Evolutionary conservation across 768 basidiomycete genomes (phyloP).

Genomic region (Glaciozyma antarctica): DNA sequence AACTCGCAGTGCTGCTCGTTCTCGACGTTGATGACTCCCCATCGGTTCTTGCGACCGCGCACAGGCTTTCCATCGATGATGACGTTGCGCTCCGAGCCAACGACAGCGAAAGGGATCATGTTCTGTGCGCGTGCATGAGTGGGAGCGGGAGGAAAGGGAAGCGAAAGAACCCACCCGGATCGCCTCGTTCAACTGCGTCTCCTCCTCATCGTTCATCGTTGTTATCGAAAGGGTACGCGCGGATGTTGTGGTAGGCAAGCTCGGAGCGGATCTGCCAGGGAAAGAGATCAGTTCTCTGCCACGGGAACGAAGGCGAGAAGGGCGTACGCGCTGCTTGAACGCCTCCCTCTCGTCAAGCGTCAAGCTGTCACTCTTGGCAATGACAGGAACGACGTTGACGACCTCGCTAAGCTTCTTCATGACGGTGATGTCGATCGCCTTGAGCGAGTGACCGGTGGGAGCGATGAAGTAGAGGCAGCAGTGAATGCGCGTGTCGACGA

Average conservation of each 20-base stretch:
- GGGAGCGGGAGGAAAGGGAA: neutral
- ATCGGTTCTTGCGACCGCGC: conserved; percentile 91
- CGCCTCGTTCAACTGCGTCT: conserved; percentile 73
- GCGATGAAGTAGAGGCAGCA: conserved; percentile 98
- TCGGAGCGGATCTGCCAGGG: conserved; percentile 74
- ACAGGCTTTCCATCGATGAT: conserved; percentile 93
- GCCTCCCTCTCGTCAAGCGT: conserved; percentile 82
- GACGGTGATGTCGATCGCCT: conserved; percentile 93
- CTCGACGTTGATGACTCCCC: conserved; percentile 98
- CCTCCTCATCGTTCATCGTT: conserved; percentile 92
- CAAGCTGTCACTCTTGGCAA: conserved; percentile 91
- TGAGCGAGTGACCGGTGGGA: conserved; percentile 93
- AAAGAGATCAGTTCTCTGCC: neutral
- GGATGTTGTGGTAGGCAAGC: conserved; percentile 79
- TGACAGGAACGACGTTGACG: conserved; percentile 98
- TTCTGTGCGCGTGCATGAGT: conserved; percentile 45
- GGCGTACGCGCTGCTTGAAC: conserved; percentile 79
- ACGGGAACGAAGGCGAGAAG: neutral
- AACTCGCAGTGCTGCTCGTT: conserved; percentile 97
- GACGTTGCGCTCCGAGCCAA: conserved; percentile 92
- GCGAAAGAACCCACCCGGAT: conserved; percentile 58
- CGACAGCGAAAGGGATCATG: conserved; percentile 92
- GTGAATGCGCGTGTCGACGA: conserved; percentile 96
- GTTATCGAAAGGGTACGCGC: conserved; percentile 91
- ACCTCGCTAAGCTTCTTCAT: conserved; percentile 99